Evolutionary conservation across 164 flowering plant genomes (phyloP), one percentile per base, ranked within the genome.

Genomic region (Saururus chinensis): DNA sequence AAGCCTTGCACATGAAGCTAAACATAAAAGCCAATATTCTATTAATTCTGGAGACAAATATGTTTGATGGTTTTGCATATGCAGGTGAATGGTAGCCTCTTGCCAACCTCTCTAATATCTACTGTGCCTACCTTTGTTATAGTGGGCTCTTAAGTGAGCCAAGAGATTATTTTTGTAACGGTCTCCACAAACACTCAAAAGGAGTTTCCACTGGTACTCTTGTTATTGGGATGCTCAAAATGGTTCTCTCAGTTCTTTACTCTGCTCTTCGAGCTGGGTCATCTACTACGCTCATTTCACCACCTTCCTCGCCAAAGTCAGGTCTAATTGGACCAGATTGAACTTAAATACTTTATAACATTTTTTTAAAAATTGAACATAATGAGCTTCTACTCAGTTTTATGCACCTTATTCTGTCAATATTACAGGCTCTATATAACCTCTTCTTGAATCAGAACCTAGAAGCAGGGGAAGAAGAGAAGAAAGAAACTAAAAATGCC

Each of bases 251-350:
- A 0, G 93, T 93, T 55, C 63, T 90, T 35, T 93, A 93, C 71
- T 93, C 93, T 24, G 99, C 99, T 68, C 73, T 83, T 60, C 97
- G 97, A 53, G 97, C 99, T 64, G 99, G 99, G 59, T 93, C 99
- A n/a, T 87, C 99, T 22, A 84, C 84, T 8, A 84, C 96, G n/a
- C 85, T 93, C 66, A 67, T 90, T 54, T 86, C 99, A 61, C 99
- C 97, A 25, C 95, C 99, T 40, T 93, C 97, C 66, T 93, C 99
- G 4, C 99, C 96, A 16, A 85, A 73, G 67, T 75, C 97, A 77
- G 98, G 98, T 89, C 51, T 63, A 56, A 23, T 16, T n/a, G n/a
- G 22, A 49, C 22, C 3, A 21, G 35, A 12, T n/a, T n/a, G n/a
- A n/a, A n/a, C n/a, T n/a, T n/a, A n/a, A n/a, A n/a, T n/a, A n/a